Base-by-base conservation (phyloP, 2,329 filamentous ascomycete species). In the Mollisiaceae sp. region DNA sequence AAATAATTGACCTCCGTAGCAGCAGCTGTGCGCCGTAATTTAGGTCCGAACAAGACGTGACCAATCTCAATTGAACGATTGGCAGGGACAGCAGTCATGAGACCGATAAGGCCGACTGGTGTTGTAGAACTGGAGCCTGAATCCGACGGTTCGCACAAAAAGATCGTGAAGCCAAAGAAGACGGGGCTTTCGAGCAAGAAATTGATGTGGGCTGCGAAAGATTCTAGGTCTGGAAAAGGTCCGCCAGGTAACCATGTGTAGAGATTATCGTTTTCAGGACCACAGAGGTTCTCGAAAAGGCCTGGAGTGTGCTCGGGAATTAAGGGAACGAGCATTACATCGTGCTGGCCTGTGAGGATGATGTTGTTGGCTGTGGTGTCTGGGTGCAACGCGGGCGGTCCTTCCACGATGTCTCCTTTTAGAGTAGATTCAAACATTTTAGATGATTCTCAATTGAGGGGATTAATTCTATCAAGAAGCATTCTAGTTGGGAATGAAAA, bases 1-100 rank as follows among this genome's bases (percentile, higher is more conserved):
- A 90, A 76, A 66, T 84, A 88, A 66, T 85, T 79, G 0, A 82
- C 80, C 73, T 90, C 88, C 0, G 86, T 90, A 0, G 86, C 83
- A 8, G 79, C 81, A 0, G 80, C 79, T 0, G 85, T 88, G 15
- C 82, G 80, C 72, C 86, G 83, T 18, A 90, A 73, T 1, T 71
- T 67, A 0, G 79, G 75, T 0, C 83, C 79, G 67, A 85, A 85
- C 12, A 87, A 76, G 18, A 90, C 78, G 66, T 79, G 77, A 2
- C 88, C 88, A 27, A 89, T 81, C 69, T 90, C 88, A 0, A 89
- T 76, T 24, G 79, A 78, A 1, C 82, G 79, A 62, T 89, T 79
- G 0, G 71, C 68, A 0, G 82, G 78, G 4, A 81, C 77, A 59
- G 86, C 82, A 62, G 79, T 80, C 70, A 88, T 74, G 63, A 82